These are phyloP conservation scores for Psilocybe tampanensis DNA, from an alignment of 768 basidiomycete genomes.

Conservation along the genomic window DNA sequence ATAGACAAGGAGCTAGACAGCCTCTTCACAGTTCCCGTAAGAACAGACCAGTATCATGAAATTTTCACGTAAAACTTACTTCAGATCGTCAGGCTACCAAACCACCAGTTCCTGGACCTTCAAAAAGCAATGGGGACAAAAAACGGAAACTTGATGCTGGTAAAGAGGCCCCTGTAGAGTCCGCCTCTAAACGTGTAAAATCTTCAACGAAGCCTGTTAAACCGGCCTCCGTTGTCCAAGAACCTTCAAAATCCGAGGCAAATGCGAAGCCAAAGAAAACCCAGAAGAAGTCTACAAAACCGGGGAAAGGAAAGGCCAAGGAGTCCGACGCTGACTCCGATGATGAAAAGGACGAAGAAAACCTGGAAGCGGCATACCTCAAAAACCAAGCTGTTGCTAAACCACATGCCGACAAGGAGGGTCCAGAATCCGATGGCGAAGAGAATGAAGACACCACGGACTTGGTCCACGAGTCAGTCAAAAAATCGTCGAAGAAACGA, in stretches of 20 bases:
- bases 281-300: slow-evolving; percentile 8
- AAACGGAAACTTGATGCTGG: slow-evolving; percentile 35
- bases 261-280: slow-evolving; percentile 17
- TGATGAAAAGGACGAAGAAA: slow-evolving; percentile 33
- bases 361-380: slow-evolving; percentile 37
- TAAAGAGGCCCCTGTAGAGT: slow-evolving; percentile 4
- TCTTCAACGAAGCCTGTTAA: slow-evolving; percentile 9
- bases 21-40: slow-evolving; percentile 54
- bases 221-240: slow-evolving; percentile 4
- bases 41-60: neutral
- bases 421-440: slow-evolving; percentile 11
- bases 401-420: slow-evolving; percentile 10
- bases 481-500: slow-evolving; percentile 31
- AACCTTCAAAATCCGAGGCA: neutral
- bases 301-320: slow-evolving; percentile 16
- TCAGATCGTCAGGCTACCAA: slow-evolving; percentile 16
- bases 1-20: slow-evolving; percentile 67
- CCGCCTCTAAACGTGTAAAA: slow-evolving; percentile 29
- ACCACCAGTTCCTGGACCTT: slow-evolving; percentile 23
- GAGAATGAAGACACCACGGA: slow-evolving; percentile 24
- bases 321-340: slow-evolving; percentile 23
- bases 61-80: neutral
- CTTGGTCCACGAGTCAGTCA: slow-evolving; percentile 69
- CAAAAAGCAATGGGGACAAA: slow-evolving; percentile 22
- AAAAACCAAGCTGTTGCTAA: slow-evolving; percentile 4